Conservation (phyloP, 768 basidiomycete genomes). For the Serendipita sp. region DNA sequence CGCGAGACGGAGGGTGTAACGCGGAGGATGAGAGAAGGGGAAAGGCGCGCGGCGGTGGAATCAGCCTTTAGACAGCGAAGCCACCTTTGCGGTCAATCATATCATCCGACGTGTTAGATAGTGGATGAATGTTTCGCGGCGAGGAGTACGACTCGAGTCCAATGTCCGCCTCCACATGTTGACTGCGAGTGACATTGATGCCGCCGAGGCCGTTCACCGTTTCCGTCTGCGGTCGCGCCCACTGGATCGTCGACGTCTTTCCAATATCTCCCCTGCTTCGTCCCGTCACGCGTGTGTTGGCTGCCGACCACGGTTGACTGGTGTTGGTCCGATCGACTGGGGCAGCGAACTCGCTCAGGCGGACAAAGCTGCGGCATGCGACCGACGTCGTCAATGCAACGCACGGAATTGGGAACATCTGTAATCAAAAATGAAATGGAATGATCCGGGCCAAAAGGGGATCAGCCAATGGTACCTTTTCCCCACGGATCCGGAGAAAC, state of each 20-base stretch:
- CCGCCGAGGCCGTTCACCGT: not conserved
- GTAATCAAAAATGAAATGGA: conserved; percentile 6
- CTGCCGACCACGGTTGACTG: not conserved
- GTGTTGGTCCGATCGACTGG: not conserved
- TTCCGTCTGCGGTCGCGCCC: conserved; percentile 3
- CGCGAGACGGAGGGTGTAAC: too few relatives aligned
- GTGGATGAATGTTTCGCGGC: conserved; percentile 3
- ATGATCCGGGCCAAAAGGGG: not conserved
- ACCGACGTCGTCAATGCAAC: conserved; percentile 9
- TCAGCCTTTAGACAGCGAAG: not conserved
- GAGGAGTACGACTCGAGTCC: not conserved
- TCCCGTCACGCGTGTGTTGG: not conserved
- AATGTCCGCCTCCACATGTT: not conserved
- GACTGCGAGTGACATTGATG: conserved; percentile 1
- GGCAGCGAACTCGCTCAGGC: conserved; percentile 8
- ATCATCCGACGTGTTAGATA: not conserved
- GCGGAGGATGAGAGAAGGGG: too few relatives aligned
- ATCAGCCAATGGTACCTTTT: not conserved
- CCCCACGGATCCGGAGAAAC: not conserved
- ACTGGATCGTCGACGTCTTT: conserved; percentile 6
- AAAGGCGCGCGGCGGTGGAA: too few relatives aligned
- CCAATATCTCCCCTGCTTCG: not conserved
- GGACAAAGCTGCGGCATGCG: conserved; percentile 15
- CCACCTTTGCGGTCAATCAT: not conserved
- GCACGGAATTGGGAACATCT: conserved; percentile 14